Evolutionary conservation across 352 stramenopile species (phyloP).

Genomic region (Lagenidium sp.): DNA sequence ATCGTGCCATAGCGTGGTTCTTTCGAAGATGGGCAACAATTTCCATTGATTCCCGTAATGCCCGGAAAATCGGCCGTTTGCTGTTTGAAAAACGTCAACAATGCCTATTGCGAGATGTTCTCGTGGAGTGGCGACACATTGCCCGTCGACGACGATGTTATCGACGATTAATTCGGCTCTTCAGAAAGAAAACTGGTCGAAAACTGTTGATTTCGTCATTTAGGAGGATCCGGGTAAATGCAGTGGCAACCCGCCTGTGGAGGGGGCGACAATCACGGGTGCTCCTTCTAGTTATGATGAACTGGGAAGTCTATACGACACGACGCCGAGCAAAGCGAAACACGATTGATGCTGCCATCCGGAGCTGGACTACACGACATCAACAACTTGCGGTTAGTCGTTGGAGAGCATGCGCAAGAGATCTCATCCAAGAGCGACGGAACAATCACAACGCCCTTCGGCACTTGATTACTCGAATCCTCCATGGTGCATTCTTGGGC

Average conservation of each 20-base stretch:
- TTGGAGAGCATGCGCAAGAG: conserved; percentile 4
- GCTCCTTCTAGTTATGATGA: no score
- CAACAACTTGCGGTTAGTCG: background rate
- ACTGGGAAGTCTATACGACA: no score
- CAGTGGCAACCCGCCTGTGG: background rate
- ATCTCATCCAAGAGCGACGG: background rate
- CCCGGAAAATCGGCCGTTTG: no score
- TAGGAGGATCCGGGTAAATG: background rate
- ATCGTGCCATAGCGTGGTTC: no score
- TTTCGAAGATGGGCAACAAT: no score
- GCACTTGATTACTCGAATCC: conserved; percentile 17
- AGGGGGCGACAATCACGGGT: no score
- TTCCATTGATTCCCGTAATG: no score
- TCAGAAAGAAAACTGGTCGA: conserved; percentile 4
- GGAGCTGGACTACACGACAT: conserved; percentile 4
- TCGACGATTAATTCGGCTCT: conserved; percentile 6
- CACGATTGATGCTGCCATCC: background rate
- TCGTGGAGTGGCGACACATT: background rate
- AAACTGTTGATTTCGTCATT: no score
- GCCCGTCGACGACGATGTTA: conserved; percentile 1
- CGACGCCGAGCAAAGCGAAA: no score
- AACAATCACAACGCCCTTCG: conserved; percentile 13
- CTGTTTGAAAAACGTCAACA: background rate
- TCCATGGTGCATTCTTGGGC: conserved; percentile 11
- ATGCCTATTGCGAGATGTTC: background rate